Percentiles rank a stretch among this genome's conserved stretches.
Evolutionary conservation across 345 rosid genomes (phyloP).

Genomic region (Arabis hirsuta): DNA sequence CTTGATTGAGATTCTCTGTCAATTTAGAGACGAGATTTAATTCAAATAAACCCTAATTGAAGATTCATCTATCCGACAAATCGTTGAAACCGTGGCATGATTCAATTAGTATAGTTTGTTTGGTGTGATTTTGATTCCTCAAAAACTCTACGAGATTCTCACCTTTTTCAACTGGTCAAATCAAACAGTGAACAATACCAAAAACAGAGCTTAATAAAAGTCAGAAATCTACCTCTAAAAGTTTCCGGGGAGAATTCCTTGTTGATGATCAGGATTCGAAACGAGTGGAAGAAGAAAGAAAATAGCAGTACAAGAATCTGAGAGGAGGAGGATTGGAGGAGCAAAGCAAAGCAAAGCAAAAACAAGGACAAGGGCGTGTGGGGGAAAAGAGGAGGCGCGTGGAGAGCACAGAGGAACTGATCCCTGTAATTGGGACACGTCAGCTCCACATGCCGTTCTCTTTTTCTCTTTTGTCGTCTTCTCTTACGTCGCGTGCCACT

Average conservation of each 20-base stretch:
- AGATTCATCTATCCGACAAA: background rate
- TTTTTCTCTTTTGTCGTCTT: constrained; percentile 31
- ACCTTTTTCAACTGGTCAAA: constrained; percentile 21
- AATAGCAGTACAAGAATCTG: background rate
- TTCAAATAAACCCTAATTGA: background rate
- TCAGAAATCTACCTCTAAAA: background rate
- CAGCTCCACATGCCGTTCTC: constrained; percentile 45
- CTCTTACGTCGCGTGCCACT: constrained; percentile 35
- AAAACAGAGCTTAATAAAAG: background rate
- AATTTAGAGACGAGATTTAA: background rate
- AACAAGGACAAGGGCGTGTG: constrained; percentile 40
- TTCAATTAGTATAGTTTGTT: no score
- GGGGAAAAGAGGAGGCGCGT: constrained; percentile 54
- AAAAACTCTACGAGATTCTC: constrained; percentile 10
- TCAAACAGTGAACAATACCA: constrained; percentile 25
- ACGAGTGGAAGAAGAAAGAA: background rate
- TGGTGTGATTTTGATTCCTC: constrained; percentile 20
- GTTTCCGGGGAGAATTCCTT: constrained; percentile 3
- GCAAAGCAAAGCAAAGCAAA: background rate
- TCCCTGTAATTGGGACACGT: constrained; percentile 44
- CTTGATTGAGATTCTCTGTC: constrained; percentile 10
- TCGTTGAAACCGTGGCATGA: no score
- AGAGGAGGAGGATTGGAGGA: background rate
- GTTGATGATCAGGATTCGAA: background rate
- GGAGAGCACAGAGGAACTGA: constrained; percentile 46